Base-by-base conservation (phyloP, 2,329 filamentous ascomycete genomes). In the Sclerotinia trifoliorum region DNA sequence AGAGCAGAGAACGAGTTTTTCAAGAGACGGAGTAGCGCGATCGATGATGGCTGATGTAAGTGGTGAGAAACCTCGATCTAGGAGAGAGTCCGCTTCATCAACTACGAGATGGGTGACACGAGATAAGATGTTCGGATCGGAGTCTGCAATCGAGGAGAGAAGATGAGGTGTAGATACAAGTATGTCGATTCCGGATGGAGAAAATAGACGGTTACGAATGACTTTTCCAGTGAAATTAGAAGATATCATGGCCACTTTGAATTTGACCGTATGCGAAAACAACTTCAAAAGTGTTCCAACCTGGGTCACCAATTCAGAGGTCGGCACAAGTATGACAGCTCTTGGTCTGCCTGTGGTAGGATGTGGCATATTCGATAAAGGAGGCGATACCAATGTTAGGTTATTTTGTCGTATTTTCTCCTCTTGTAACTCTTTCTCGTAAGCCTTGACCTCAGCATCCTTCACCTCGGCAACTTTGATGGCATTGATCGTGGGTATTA, bases 51-150 rank as follows among this genome's bases (percentile, higher is more conserved):
- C 85, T 15, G 87, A 90, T 0, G 95, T 98, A 32, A 90, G 88
- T 1, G 92, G 89, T 5, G 91, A 86, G 81, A 99, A 99, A 69
- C 93, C 96, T 68, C 93, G 91, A 80, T 99, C 96, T 73, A 99
- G 87, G 13, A 99, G 87, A 5, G 94, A 97, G 80, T 99, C 95
- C 1, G 96, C 96, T 82, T 99, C 96, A 77, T 99, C 96, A 61
- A 97, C 85, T 69, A 99, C 86, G 15, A 99, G 84, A 77, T 98
- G 92, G 1, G 87, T 89, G 69, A 98, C 94, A 17, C 93, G 90
- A n/a, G 92, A 94, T 48, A 99, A 86, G 70, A 99, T 89, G 75
- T 97, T 94, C 15, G 95, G 95, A 73, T 97, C 93, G 26, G 88
- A 90, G 72, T 96, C 88, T 17, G 92, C 92, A 76, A 99, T 95